Evolutionary conservation across 2,329 filamentous ascomycete species (phyloP), one percentile per base, ranked within the genome.

Genomic region (Elsinoe ampelina): DNA sequence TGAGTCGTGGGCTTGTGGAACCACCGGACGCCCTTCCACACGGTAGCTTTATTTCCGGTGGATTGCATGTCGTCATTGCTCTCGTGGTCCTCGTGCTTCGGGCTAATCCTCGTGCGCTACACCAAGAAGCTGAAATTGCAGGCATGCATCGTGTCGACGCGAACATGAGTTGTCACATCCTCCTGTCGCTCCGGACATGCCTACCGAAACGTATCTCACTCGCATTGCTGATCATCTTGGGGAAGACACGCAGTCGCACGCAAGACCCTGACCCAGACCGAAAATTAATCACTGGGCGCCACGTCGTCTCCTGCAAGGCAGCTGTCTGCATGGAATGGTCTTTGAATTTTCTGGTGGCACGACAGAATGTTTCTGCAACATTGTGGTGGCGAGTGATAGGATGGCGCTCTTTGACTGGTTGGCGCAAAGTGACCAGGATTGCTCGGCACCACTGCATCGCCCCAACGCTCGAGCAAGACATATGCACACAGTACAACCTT

Each of bases 391-490:
- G 22, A 34, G 26, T 30, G 45, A 50, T 45, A 17, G 32, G 22
- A 20, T 35, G 32, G 38, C 36, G 48, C 48, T 38, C 26, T 35
- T 36, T 11, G 48, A 15, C 48, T 39, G 19, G 32, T 20, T 35
- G 13, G 26, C 30, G 10, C 26, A 30, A 19, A 26, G 8, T 22
- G 22, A 26, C 43, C 32, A 52, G 48, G 48, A 52, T 38, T 36
- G 48, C 48, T 52, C 48, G 48, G 48, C 34, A 38, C 35, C 34
- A 38, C 35, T 22, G 48, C 48, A 52, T 52, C 34, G 48, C 48
- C 48, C 35, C 48, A 52, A 52, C 48, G 48, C 48, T 39, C 35
- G 20, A 22, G 41, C 41, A 17, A 22, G 20, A 22, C 41, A 10
- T 19, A 10, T 19, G 19, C 22, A 45, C 26, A 22, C 26, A 30